phyloP scores from a whole-genome alignment of 2,329 filamentous ascomycete species.

The Setomelanomma holmii region DNA sequence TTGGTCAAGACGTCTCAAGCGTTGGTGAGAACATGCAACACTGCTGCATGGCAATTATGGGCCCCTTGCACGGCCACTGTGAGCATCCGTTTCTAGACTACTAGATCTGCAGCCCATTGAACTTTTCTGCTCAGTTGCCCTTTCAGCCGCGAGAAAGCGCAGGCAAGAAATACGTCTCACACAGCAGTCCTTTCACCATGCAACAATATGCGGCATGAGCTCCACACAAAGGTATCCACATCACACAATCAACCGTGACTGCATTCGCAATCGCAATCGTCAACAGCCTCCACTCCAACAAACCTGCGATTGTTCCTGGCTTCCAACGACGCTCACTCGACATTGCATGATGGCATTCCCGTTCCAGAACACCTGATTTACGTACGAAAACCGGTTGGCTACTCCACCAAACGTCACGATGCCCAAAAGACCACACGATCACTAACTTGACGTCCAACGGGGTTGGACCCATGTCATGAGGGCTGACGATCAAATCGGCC shows the following conservation, averaged over 20 bases:
- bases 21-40: constrained; percentile 10
- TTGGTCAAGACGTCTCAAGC: constrained; percentile 12
- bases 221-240: constrained; percentile 23
- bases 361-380: constrained; percentile 26
- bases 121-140: constrained; percentile 9
- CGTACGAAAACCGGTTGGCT: constrained; percentile 24
- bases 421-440: no score
- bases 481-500: constrained; percentile 35
- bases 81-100: constrained; percentile 33
- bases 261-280: background rate
- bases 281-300: background rate
- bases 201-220: constrained; percentile 16
- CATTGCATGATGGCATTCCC: constrained; percentile 31
- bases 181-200: constrained; percentile 21
- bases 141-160: constrained; percentile 33
- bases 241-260: constrained; percentile 1
- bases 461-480: constrained; percentile 34
- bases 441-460: constrained; percentile 22
- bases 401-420: constrained; percentile 37
- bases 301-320: background rate
- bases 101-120: constrained; percentile 29
- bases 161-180: constrained; percentile 30
- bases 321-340: constrained; percentile 4
- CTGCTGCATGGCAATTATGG: constrained; percentile 22
- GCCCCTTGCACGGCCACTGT: constrained; percentile 28